Conservation (phyloP, 257 asterid genomes). For the Penstemon barbatus region DNA sequence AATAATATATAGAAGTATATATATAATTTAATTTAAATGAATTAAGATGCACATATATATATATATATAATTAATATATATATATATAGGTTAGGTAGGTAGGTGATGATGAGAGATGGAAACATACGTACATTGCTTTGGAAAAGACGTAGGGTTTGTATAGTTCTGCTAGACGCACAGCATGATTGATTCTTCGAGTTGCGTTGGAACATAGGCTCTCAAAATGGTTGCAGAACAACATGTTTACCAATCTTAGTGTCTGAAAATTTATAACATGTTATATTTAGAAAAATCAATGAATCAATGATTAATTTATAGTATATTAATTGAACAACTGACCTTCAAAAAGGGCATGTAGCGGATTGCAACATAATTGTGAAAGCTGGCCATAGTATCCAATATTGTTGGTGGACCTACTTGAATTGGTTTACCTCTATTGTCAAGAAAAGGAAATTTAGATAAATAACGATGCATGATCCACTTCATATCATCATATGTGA, state of each 20-base stretch:
- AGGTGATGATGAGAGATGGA: too few relatives aligned
- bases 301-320: too few relatives aligned
- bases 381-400: constrained; percentile 46
- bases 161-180: constrained; percentile 42
- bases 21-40: too few relatives aligned
- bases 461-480: constrained; percentile 34
- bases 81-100: too few relatives aligned
- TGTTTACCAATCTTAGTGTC: constrained; percentile 43
- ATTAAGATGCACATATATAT: too few relatives aligned
- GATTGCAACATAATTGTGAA: constrained; percentile 44
- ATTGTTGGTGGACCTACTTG: constrained; percentile 25
- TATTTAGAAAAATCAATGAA: too few relatives aligned
- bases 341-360: constrained; percentile 46
- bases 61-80: too few relatives aligned
- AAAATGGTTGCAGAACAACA: constrained; percentile 38
- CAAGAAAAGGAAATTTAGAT: constrained; percentile 39
- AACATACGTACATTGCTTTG: constrained; percentile 55
- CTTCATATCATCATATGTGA: constrained; percentile 31
- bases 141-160: constrained; percentile 56
- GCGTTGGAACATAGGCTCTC: constrained; percentile 28
- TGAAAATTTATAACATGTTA: neutral
- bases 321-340: constrained; percentile 31
- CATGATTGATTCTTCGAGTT: constrained; percentile 35
- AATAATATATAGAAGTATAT: neutral
- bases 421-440: constrained; percentile 35